These are phyloP conservation scores for Polyplosphaeria fusca DNA, from an alignment of 495 filamentous ascomycete species.

Conservation along the genomic window DNA sequence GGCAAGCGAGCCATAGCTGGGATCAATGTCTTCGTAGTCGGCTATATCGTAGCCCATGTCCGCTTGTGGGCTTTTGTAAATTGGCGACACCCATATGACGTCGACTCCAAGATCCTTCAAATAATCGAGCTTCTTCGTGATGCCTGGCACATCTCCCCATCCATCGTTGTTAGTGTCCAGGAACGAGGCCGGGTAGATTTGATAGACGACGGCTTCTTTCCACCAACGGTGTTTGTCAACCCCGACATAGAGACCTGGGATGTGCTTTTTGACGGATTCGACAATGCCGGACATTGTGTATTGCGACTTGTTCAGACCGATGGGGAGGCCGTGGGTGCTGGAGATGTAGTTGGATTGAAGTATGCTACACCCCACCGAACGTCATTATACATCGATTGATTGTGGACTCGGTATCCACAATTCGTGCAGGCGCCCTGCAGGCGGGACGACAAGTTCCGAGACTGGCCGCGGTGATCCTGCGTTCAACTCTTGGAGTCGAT, in stretches of 20 bases:
- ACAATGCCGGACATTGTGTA: conserved; percentile 1
- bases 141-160: conserved; percentile 44
- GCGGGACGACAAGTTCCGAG: too few relatives aligned
- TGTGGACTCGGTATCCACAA: too few relatives aligned
- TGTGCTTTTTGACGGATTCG: not conserved
- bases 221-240: conserved; percentile 40
- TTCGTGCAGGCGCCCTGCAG: too few relatives aligned
- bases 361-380: too few relatives aligned
- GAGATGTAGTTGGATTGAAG: too few relatives aligned
- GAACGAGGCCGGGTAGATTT: conserved; percentile 45
- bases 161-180: conserved; percentile 39
- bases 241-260: conserved; percentile 15
- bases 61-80: conserved; percentile 43
- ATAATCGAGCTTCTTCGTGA: conserved; percentile 43
- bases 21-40: conserved; percentile 38
- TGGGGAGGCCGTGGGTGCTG: not conserved
- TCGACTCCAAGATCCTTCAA: conserved; percentile 42
- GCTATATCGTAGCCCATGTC: conserved; percentile 47
- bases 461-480: too few relatives aligned
- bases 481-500: too few relatives aligned
- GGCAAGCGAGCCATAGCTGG: conserved; percentile 53
- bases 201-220: conserved; percentile 45
- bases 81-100: conserved; percentile 43
- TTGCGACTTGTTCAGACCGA: not conserved
- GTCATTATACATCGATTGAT: too few relatives aligned